phyloP scores from a whole-genome alignment of 768 basidiomycete species.

The Hysterangium stoloniferum region DNA sequence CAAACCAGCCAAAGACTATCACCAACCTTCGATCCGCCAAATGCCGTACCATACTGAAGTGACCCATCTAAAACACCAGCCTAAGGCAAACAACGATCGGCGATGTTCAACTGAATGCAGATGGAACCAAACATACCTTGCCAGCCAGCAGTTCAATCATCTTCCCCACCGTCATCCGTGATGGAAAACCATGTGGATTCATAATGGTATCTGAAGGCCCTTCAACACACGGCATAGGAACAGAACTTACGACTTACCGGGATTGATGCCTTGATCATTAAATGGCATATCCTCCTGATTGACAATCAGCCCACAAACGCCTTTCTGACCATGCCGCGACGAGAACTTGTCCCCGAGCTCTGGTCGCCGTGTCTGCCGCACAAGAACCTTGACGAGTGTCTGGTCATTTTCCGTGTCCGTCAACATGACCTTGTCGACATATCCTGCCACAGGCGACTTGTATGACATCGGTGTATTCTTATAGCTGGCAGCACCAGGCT shows the following conservation, averaged over 20 bases:
- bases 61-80: slow-evolving; percentile 88
- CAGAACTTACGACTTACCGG: slow-evolving; percentile 43
- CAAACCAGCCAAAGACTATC: not conserved
- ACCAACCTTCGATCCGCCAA: slow-evolving; percentile 92
- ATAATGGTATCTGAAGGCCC: slow-evolving; percentile 80
- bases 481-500: slow-evolving; percentile 71
- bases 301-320: slow-evolving; percentile 97
- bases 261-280: slow-evolving; percentile 93
- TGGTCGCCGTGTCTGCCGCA: slow-evolving; percentile 92
- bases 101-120: not conserved
- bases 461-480: slow-evolving; percentile 90
- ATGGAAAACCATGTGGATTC: slow-evolving; percentile 99
- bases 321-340: slow-evolving; percentile 96
- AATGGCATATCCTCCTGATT: slow-evolving; percentile 99
- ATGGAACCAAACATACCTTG: slow-evolving; percentile 48
- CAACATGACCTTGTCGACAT: slow-evolving; percentile 97
- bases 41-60: slow-evolving; percentile 91
- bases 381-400: slow-evolving; percentile 92
- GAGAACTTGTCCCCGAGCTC: slow-evolving; percentile 99
- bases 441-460: slow-evolving; percentile 87
- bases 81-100: slow-evolving; percentile 28
- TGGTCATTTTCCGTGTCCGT: slow-evolving; percentile 96
- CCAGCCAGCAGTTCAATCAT: slow-evolving; percentile 98
- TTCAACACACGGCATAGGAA: slow-evolving; percentile 11
- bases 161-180: slow-evolving; percentile 98